Evolutionary conservation across 768 basidiomycete species (phyloP).

Genomic region (Lactifluus piperatus): DNA sequence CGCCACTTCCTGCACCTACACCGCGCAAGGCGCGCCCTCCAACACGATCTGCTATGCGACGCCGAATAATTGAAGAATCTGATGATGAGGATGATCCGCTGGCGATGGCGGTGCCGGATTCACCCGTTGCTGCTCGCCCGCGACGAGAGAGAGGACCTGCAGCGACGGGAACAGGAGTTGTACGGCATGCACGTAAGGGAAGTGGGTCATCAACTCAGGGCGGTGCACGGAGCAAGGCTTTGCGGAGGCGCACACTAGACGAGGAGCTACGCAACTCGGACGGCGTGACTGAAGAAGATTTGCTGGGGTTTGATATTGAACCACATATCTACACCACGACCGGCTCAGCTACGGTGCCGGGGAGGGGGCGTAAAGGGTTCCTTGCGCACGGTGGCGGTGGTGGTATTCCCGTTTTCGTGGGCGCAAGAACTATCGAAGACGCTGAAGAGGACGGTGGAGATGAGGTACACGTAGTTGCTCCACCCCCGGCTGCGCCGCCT

Average conservation of each 20-base stretch:
- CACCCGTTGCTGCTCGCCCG: background rate
- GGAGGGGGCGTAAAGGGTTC: constrained; percentile 47
- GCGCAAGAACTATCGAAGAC: constrained; percentile 25
- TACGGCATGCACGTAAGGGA: background rate
- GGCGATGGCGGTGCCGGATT: background rate
- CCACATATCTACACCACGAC: constrained; percentile 38
- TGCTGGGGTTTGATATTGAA: constrained; percentile 30
- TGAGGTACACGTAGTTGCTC: background rate
- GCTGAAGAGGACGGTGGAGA: constrained; percentile 24
- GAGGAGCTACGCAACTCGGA: constrained; percentile 51
- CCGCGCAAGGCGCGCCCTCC: constrained; percentile 55
- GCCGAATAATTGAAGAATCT: too few relatives aligned
- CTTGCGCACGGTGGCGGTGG: constrained; percentile 69
- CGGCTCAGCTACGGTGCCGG: constrained; percentile 46
- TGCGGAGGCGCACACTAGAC: constrained; percentile 50
- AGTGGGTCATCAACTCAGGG: constrained; percentile 5
- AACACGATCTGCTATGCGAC: constrained; percentile 27
- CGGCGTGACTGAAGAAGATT: constrained; percentile 26
- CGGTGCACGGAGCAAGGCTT: constrained; percentile 19
- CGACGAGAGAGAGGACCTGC: background rate
- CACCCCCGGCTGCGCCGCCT: background rate
- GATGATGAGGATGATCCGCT: constrained; percentile 17
- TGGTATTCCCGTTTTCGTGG: constrained; percentile 63
- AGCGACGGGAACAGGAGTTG: background rate
- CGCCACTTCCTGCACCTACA: constrained; percentile 47